Evolutionary conservation across 176 grass and related monocot species (phyloP), one percentile per base, ranked within the genome.

Genomic region (Raddia guianensis): DNA sequence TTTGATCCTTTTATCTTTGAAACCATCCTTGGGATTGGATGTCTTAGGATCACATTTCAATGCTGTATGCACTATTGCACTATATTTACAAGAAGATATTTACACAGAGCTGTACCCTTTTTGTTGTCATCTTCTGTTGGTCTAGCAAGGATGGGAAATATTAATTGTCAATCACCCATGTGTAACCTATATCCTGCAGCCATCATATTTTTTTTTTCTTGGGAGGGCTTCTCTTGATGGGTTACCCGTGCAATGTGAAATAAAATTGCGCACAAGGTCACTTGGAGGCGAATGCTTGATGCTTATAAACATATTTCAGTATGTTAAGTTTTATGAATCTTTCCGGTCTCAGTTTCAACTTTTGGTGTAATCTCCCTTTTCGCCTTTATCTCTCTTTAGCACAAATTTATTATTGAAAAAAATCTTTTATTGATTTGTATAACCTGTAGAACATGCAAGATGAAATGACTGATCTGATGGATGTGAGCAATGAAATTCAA

Each of bases 391-490:
- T 40, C 4, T 40, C 4, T 55, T n/a, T 0, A 7, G 9, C n/a
- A 12, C 18, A 57, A 9, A 20, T 47, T 35, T 66, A 61, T 70
- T 34, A 13, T 8, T 0, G 0, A 77, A 56, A 3, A 8, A 42
- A 19, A 15, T 78, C 35, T 67, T 81, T 81, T 35, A 20, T 40
- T 70, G 18, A 3, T 78, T 82, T 11, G 5, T 83, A 50, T 10
- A 21, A 84, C 77, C 48, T 52, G 6, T 55, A 95, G 96, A 95
- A 89, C 76, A 98, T 98, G 96, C 96, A 95, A 98, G 92, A 95
- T 72, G 92, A 98, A 80, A 98, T 98, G 92, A 91, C 90, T 43
- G 95, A 98, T 82, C 77, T 98, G 76, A 92, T 98, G 90, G 95
- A 92, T 19, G 80, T 91, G 80, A 95, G 95, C 83, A 93, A 78